Base-by-base conservation (phyloP, 805 yeast species). In the Yamadazyma phyllophila region DNA sequence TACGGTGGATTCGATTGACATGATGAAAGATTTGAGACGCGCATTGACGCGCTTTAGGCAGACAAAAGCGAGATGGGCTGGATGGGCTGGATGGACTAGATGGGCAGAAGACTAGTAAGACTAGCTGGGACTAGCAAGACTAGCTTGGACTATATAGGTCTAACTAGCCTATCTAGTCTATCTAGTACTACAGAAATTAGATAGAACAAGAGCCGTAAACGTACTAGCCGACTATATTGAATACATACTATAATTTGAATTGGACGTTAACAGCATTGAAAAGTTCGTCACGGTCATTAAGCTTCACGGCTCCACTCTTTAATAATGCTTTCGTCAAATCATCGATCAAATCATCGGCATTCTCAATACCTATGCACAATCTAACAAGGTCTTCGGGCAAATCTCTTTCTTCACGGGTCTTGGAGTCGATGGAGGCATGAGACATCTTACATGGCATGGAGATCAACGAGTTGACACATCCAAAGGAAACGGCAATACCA, bases 381-480 rank as follows among this genome's bases (percentile, higher is more conserved):
- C 98, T 77, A 55, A 91, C 82, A 59, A 91, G 74, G 62, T 92
- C 97, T 65, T 91, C 97, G 2, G 97, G 96, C 68, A 91, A 82
- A 37, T 83, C 89, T 63, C 98, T 81, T 63, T 86, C 95, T 40
- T 82, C 83, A 65, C 97, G 81, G 3, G 88, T 83, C 59, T 87
- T 81, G 20, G 90, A 85, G 56, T 90, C 96, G 51, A 91, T 91
- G 2, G 96, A 85, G n/a, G 97, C 97, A 61, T 91, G 98, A 6
- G 96, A 88, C 97, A 91, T 91, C 65, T 80, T 80, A 65, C 97
- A 88, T 12, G 98, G 98, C 83, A 91, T 79, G 33, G 96, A 88
- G 47, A 91, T 88, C 60, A 91, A 75, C 13, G 96, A 87, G 71
- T 89, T 88, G 49, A 92, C 96, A 63, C 96, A 86, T 16, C 98